phyloP scores from a whole-genome alignment of 495 filamentous ascomycete genomes.

The Aspergillus cristatus region DNA sequence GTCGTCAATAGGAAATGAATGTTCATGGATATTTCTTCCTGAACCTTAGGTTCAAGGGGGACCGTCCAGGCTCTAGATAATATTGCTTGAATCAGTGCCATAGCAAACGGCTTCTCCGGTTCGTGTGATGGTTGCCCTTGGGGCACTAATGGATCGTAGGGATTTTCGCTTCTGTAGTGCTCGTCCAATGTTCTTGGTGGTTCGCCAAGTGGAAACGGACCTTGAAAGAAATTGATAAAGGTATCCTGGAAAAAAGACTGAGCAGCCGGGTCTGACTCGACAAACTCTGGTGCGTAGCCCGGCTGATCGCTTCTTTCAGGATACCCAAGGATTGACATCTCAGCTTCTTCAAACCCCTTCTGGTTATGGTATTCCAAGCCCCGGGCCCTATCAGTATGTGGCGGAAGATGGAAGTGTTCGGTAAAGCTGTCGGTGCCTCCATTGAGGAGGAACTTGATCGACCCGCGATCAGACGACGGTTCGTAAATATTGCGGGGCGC shows the following conservation, averaged over 20 bases:
- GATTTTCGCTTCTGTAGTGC: conserved; percentile 12
- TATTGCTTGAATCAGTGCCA: conserved; percentile 30
- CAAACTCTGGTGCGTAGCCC: conserved; percentile 13
- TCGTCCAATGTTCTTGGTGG: conserved; percentile 16
- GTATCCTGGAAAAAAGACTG: conserved; percentile 31
- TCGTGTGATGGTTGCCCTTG: conserved; percentile 18
- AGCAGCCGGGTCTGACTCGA: conserved; percentile 16
- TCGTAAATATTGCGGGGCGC: conserved; percentile 16
- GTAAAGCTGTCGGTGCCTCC: conserved; percentile 38
- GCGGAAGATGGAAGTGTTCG: conserved; percentile 34
- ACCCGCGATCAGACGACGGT: conserved; percentile 32
- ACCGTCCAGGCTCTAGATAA: conserved; percentile 27
- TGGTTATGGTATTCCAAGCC: conserved; percentile 25
- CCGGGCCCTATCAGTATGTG: conserved; percentile 29
- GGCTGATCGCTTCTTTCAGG: conserved; percentile 8
- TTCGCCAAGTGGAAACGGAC: conserved; percentile 30
- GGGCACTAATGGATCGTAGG: conserved; percentile 14
- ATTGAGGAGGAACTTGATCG: conserved; percentile 41
- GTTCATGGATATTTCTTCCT: conserved; percentile 31
- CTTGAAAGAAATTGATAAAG: conserved; percentile 35
- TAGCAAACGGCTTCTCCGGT: conserved; percentile 28
- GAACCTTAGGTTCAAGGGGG: conserved; percentile 26
- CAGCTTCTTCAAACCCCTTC: conserved; percentile 15
- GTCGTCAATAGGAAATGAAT: conserved; percentile 34
- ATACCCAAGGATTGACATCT: conserved; percentile 12